Percentiles rank a stretch among this genome's conserved stretches.
These are phyloP conservation scores for Septoria petroselini DNA, from an alignment of 2,329 filamentous ascomycete species.

Conservation along the genomic window DNA sequence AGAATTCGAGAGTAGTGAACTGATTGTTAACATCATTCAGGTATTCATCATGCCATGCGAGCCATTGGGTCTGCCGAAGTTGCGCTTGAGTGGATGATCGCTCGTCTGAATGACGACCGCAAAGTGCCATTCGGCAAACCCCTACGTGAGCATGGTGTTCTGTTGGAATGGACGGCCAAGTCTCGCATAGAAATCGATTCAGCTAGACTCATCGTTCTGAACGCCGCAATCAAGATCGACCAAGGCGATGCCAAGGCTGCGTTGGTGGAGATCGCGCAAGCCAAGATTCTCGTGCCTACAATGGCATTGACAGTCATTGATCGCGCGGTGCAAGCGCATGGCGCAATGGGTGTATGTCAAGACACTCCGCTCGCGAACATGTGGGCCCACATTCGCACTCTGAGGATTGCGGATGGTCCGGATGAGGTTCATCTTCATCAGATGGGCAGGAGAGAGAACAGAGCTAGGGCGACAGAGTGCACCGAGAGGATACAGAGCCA, in stretches of 20 bases:
- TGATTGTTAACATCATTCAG: too few species aligned
- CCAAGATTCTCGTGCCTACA: conserved; percentile 87
- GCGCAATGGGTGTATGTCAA: conserved; percentile 85
- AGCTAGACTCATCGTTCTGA: conserved; percentile 82
- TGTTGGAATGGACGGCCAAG: conserved; percentile 89
- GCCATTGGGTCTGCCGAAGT: conserved; percentile 85
- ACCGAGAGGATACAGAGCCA: conserved; percentile 63
- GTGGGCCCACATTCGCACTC: conserved; percentile 39
- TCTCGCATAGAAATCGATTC: conserved; percentile 92
- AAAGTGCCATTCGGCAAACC: conserved; percentile 90
- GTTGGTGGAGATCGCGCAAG: conserved; percentile 88
- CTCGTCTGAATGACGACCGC: conserved; percentile 83
- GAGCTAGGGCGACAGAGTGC: conserved; percentile 50
- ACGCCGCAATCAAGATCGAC: conserved; percentile 94
- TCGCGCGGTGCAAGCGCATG: conserved; percentile 88
- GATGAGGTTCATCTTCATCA: conserved; percentile 92
- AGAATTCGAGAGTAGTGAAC: too few species aligned
- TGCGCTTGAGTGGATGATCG: conserved; percentile 90
- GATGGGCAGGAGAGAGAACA: conserved; percentile 76
- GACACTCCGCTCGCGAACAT: conserved; percentile 80
- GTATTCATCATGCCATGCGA: conserved; percentile 95
- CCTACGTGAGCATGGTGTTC: conserved; percentile 83
- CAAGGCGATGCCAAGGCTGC: conserved; percentile 80
- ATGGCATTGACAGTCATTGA: conserved; percentile 85
- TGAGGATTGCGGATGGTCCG: conserved; percentile 66